Percentiles rank a stretch among this genome's conserved stretches.
Conservation (phyloP, 2,329 filamentous ascomycete species). For the Diaporthe caulivora region DNA sequence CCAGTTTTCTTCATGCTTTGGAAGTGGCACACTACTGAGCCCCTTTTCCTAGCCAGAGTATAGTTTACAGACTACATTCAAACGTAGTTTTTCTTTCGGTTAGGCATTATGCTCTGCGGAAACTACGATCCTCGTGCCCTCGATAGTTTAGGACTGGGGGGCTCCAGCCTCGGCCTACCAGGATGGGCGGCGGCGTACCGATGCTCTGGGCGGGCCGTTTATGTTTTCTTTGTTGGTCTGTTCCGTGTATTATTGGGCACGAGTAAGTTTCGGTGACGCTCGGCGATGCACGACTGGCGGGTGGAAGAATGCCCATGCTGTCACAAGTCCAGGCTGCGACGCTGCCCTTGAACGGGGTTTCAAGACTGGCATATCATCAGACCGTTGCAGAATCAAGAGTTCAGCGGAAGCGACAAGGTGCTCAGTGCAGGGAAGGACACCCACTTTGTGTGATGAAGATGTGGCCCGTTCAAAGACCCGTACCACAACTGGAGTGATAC, state of each 20-base stretch:
- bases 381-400: slow-evolving; percentile 12
- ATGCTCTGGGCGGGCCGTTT: slow-evolving; percentile 23
- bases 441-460: slow-evolving; percentile 1
- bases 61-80: not conserved
- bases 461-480: not conserved
- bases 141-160: not conserved
- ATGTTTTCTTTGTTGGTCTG: not conserved
- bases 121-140: not conserved
- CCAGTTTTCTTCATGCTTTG: not conserved
- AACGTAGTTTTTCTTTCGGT: slow-evolving; percentile 8
- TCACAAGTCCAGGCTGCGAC: slow-evolving; percentile 17
- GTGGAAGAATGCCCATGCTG: slow-evolving; percentile 17
- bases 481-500: not conserved
- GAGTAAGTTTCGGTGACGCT: slow-evolving; percentile 10
- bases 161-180: not conserved
- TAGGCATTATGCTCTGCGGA: not conserved
- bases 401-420: not conserved
- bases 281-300: slow-evolving; percentile 25
- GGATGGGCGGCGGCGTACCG: slow-evolving; percentile 15
- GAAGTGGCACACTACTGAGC: not conserved
- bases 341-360: slow-evolving; percentile 11
- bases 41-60: slow-evolving; percentile 1
- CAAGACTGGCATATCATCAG: not conserved
- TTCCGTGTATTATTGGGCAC: slow-evolving; percentile 3
- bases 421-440: not conserved